Evolutionary conservation across 148 eudicot genomes (phyloP), one percentile per base, ranked within the genome.

Genomic region (Polygonum aviculare): DNA sequence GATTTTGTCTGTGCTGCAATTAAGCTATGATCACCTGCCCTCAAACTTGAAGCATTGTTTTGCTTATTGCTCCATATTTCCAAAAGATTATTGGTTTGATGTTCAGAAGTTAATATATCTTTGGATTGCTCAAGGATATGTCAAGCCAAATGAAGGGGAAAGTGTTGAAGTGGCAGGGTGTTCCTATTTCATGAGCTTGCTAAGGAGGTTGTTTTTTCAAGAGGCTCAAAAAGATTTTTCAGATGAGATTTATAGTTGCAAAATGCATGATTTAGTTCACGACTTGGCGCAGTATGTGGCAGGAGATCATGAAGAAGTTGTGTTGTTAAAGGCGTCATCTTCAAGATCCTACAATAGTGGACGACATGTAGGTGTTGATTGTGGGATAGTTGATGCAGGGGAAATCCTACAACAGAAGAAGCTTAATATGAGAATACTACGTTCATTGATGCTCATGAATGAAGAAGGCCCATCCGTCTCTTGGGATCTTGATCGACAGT

Each of bases 61-160:
- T 69, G 82, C 83, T 5, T 83, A 75, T 26, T 85, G 90, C 36
- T 81, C 87, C 2, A 22, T 87, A 4, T 85, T 81, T 36, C 45
- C 10, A 6, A 41, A 41, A 41, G 45, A 41, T 41, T 5, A 41
- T 41, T 1, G 7, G 7, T 5, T 41, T 41, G 0, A 0, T 41
- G 8, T 5, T 3, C 0, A 41, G 7, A 8, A 5, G 9, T 41
- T 41, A 41, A 5, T 41, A 41, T 41, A 41, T 41, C 45, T 41
- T 41, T 41, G 45, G 45, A 41, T 41, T 41, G 45, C 45, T 41
- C 45, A 41, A 41, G 45, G 45, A 41, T 41, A 41, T 41, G 5
- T 41, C 5, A 0, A 0, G 45, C 45, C 7, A 41, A 41, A 41
- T 41, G 8, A 41, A 26, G 31, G 31, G 31, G 31, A 26, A 26